Conservation (phyloP, 1,284 basidiomycete species). For the Lentinula novae-zelandiae region DNA sequence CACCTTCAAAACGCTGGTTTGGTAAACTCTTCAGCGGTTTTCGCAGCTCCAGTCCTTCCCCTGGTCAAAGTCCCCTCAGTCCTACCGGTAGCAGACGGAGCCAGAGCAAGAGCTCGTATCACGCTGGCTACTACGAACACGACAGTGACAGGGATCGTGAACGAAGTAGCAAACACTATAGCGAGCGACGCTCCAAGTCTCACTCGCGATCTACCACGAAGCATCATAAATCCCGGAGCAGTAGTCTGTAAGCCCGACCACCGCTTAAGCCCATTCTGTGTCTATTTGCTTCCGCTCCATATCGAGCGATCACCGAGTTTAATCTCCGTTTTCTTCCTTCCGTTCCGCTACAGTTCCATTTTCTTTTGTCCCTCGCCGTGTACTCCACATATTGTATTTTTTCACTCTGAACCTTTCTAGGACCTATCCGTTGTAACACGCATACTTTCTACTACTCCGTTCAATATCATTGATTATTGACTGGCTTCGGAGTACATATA, state of each 20-base stretch:
- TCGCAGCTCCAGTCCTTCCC: conserved; percentile 5
- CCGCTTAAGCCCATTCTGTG: background rate
- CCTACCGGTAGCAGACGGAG: conserved; percentile 1
- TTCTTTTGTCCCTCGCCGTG: background rate
- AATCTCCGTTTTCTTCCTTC: background rate
- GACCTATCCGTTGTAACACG: background rate
- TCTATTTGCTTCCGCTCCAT: background rate
- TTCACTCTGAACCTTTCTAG: background rate
- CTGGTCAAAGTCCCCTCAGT: background rate
- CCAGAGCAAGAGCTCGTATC: background rate
- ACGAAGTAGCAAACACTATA: background rate
- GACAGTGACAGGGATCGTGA: background rate
- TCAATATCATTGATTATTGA: background rate
- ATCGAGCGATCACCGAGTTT: background rate
- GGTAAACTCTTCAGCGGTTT: conserved; percentile 6
- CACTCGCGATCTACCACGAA: background rate
- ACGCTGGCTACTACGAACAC: background rate
- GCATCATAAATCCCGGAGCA: conserved; percentile 1
- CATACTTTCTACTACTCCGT: background rate
- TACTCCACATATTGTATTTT: background rate
- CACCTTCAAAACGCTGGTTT: conserved; percentile 9
- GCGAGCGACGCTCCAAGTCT: conserved; percentile 2
- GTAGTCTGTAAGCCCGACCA: background rate
- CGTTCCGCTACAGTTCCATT: background rate
- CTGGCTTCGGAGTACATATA: background rate